A percentile compares a stretch with the other conserved stretches of the same genome.
Evolutionary conservation across 768 basidiomycete genomes (phyloP).

Genomic region (Boletus rubropictus): DNA sequence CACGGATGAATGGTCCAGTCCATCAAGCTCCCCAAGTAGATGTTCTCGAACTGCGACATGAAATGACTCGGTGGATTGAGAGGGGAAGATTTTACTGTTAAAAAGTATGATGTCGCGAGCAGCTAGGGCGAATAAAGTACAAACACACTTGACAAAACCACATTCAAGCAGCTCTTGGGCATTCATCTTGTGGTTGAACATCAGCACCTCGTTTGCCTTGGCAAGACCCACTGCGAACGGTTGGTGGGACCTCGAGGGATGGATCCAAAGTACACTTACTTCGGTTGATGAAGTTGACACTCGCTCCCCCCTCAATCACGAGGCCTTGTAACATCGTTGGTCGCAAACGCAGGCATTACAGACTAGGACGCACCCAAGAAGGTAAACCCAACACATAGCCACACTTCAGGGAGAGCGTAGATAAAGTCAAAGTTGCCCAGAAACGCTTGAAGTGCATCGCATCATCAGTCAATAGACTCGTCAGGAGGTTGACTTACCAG

Average conservation of each 20-base stretch:
- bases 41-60: constrained; percentile 46
- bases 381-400: constrained; percentile 63
- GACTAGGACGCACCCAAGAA: constrained; percentile 42
- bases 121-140: not conserved
- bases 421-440: constrained; percentile 75
- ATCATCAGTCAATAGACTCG: not conserved
- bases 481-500: constrained; percentile 36
- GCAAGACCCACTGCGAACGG: constrained; percentile 54
- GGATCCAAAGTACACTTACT: constrained; percentile 36
- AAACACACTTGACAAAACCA: constrained; percentile 61
- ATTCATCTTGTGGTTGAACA: constrained; percentile 63
- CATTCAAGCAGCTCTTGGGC: constrained; percentile 52
- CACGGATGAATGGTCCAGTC: constrained; percentile 52
- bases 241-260: not conserved
- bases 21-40: constrained; percentile 48
- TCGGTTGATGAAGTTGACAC: constrained; percentile 60
- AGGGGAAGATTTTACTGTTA: constrained; percentile 53
- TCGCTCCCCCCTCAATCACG: constrained; percentile 62
- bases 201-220: constrained; percentile 64
- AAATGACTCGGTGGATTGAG: constrained; percentile 46
- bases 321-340: constrained; percentile 40
- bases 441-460: constrained; percentile 38
- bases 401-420: constrained; percentile 54
- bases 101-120: constrained; percentile 1
- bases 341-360: not conserved